Evolutionary conservation across 2,329 filamentous ascomycete species (phyloP).

Genomic region (Ilyonectria destructans): DNA sequence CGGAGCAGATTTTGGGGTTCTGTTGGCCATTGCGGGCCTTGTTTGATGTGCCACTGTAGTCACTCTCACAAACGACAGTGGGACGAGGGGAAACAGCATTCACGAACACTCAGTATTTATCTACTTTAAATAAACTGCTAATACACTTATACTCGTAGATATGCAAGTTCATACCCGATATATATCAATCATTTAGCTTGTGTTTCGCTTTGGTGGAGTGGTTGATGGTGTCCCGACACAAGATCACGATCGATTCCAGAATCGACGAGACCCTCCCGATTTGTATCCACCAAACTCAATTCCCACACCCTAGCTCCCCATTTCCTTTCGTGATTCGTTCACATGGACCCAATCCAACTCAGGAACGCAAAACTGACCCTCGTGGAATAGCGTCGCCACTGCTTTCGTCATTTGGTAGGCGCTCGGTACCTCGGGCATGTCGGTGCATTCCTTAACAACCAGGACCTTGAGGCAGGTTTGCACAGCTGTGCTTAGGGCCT

Average conservation of each 20-base stretch:
- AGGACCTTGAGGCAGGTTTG: constrained; percentile 13
- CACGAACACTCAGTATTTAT: too few species aligned
- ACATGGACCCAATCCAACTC: background rate
- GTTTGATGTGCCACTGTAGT: too few species aligned
- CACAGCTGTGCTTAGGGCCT: background rate
- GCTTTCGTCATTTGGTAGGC: background rate
- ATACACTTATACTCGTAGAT: too few species aligned
- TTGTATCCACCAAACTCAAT: background rate
- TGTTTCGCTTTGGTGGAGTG: too few species aligned
- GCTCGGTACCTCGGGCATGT: constrained; percentile 7
- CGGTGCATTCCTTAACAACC: constrained; percentile 5
- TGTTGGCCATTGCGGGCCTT: too few species aligned
- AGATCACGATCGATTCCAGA: background rate
- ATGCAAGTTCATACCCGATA: too few species aligned
- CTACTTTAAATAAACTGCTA: too few species aligned
- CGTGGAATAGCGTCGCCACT: background rate
- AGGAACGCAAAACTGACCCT: background rate
- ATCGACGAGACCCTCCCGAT: background rate
- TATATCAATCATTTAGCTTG: too few species aligned
- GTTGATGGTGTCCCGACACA: too few species aligned
- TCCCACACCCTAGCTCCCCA: background rate
- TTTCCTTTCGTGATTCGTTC: background rate
- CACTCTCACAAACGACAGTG: too few species aligned
- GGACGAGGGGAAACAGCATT: too few species aligned
- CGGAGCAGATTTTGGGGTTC: too few species aligned